phyloP scores from a whole-genome alignment of 331 rosid genomes.

The Malus hybrid region DNA sequence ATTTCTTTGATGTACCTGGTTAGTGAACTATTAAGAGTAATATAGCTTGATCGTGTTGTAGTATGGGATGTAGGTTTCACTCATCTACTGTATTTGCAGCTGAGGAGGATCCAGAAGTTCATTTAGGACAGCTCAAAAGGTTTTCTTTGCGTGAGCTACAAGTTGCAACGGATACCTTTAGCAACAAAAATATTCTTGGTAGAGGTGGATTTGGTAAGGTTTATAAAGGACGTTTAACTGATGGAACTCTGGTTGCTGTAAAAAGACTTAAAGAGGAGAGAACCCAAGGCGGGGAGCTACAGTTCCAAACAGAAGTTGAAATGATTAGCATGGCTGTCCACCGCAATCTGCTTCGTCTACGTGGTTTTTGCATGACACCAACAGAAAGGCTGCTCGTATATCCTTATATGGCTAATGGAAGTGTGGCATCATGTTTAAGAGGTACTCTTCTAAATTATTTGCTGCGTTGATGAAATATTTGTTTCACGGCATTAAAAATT shows the following conservation, averaged over 20 bases:
- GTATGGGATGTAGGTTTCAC: constrained; percentile 3
- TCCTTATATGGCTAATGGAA: no score
- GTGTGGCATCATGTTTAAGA: no score
- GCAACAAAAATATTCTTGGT: constrained; percentile 71
- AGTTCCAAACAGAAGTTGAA: constrained; percentile 93
- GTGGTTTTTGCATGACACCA: constrained; percentile 55
- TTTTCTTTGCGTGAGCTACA: constrained; percentile 85
- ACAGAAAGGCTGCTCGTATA: no score
- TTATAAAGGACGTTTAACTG: constrained; percentile 77
- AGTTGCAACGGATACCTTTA: constrained; percentile 83
- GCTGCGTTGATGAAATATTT: no score
- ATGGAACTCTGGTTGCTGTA: constrained; percentile 80
- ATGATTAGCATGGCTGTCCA: constrained; percentile 95
- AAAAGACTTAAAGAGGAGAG: constrained; percentile 90
- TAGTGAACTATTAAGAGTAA: constrained; percentile 10
- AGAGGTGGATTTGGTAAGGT: constrained; percentile 94
- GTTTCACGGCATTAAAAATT: no score
- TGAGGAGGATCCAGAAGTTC: constrained; percentile 94
- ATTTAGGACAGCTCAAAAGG: constrained; percentile 88
- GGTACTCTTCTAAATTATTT: no score
- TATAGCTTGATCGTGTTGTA: neutral
- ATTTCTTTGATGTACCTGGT: constrained; percentile 77
- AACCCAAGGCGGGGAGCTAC: constrained; percentile 77
- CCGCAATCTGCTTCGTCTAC: constrained; percentile 82
- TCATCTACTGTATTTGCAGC: constrained; percentile 35